These are phyloP conservation scores for Euptelea pleiosperma DNA, from an alignment of 164 flowering plant species.

Conservation along the genomic window DNA sequence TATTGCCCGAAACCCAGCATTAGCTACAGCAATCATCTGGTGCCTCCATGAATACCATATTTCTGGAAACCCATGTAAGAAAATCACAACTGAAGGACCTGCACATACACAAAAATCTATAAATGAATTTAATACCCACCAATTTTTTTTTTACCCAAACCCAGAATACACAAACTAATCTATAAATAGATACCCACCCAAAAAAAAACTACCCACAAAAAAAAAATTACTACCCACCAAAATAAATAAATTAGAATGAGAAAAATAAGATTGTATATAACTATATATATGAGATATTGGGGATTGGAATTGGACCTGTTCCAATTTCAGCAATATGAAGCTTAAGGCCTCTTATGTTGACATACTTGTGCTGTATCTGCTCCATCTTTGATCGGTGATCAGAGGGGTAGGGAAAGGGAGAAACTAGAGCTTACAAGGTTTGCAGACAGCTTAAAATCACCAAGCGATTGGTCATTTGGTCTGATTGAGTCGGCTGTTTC, in stretches of 20 bases:
- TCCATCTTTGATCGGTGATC: no score
- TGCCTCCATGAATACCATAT: slow-evolving; percentile 63
- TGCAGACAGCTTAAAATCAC: no score
- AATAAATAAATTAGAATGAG: background rate
- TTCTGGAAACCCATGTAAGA: slow-evolving; percentile 49
- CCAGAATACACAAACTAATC: background rate
- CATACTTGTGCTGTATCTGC: slow-evolving; percentile 8
- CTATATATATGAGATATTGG: slow-evolving; percentile 1
- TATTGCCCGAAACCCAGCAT: slow-evolving; percentile 48
- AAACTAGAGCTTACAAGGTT: no score
- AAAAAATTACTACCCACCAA: no score
- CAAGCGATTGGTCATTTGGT: no score
- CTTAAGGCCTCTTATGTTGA: slow-evolving; percentile 11
- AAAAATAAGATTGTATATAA: background rate
- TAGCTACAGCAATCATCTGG: slow-evolving; percentile 55
- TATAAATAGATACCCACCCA: no score
- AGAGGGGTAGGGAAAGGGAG: no score
- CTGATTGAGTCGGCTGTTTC: no score
- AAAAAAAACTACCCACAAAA: no score
- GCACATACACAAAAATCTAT: background rate
- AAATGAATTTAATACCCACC: background rate
- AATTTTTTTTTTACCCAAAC: background rate
- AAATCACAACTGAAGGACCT: slow-evolving; percentile 15
- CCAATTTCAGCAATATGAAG: slow-evolving; percentile 20
- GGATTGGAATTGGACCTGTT: slow-evolving; percentile 11